These are phyloP conservation scores for Amphibolis antarctica DNA, from an alignment of 106 monocot genomes.

Conservation along the genomic window DNA sequence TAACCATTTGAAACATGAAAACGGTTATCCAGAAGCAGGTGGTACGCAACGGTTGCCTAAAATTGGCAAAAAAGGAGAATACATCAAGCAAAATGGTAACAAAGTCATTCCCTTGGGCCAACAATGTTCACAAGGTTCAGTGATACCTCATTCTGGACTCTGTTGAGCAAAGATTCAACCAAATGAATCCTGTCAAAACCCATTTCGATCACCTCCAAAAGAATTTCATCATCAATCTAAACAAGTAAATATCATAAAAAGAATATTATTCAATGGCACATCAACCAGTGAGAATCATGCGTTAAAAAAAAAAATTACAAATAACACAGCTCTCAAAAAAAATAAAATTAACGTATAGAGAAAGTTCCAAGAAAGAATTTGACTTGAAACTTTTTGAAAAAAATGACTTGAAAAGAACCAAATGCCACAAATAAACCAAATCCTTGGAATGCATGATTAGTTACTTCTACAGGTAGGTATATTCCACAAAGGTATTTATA, in stretches of 20 bases:
- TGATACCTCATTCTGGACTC: slow-evolving; percentile 63
- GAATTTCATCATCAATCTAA: slow-evolving; percentile 68
- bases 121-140: neutral
- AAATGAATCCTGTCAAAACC: slow-evolving; percentile 56
- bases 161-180: slow-evolving; percentile 49
- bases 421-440: too few relatives aligned
- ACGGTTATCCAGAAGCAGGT: slow-evolving; percentile 68
- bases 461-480: too few relatives aligned
- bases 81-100: neutral
- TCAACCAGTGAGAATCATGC: neutral
- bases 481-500: too few relatives aligned
- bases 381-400: too few relatives aligned
- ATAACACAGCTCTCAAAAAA: too few relatives aligned
- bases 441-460: too few relatives aligned
- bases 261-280: neutral
- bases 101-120: neutral
- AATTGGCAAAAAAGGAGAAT: slow-evolving; percentile 1
- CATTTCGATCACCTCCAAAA: slow-evolving; percentile 55
- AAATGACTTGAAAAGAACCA: too few relatives aligned
- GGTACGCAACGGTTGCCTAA: slow-evolving; percentile 84
- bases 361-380: too few relatives aligned
- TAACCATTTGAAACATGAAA: slow-evolving; percentile 60
- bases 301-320: too few relatives aligned
- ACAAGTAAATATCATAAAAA: neutral
- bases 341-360: too few relatives aligned